Conservation (phyloP, 805 yeast species). For the Ogataea paraovalis region DNA sequence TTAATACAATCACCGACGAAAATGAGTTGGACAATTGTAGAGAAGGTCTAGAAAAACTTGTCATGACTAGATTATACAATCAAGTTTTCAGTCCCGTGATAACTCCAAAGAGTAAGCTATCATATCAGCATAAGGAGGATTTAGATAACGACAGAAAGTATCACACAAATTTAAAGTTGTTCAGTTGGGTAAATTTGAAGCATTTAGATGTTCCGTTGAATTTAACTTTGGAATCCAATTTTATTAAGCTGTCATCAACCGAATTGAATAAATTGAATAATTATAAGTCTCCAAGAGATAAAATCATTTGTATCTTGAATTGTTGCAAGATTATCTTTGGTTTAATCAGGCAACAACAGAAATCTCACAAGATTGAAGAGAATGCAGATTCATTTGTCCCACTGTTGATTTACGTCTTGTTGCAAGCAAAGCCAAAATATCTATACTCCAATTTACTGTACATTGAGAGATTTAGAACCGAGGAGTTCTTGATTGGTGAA, state of each 20-base stretch:
- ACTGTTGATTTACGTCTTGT: slow-evolving; percentile 68
- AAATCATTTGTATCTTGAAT: slow-evolving; percentile 84
- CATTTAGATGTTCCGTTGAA: slow-evolving; percentile 73
- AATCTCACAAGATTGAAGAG: slow-evolving; percentile 49
- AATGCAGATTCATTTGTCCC: slow-evolving; percentile 97
- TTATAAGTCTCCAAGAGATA: slow-evolving; percentile 92
- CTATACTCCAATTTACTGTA: slow-evolving; percentile 78
- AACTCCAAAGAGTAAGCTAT: slow-evolving; percentile 38
- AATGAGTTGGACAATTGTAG: slow-evolving; percentile 64
- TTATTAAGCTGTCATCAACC: slow-evolving; percentile 59
- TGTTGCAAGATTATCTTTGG: slow-evolving; percentile 93
- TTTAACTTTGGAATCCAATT: slow-evolving; percentile 45
- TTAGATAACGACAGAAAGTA: slow-evolving; percentile 63
- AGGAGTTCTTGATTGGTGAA: slow-evolving; percentile 78
- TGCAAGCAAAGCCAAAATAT: slow-evolving; percentile 61
- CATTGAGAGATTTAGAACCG: slow-evolving; percentile 79
- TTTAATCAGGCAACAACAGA: slow-evolving; percentile 56
- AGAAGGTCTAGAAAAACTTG: slow-evolving; percentile 89
- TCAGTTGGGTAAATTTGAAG: slow-evolving; percentile 59
- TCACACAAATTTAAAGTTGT: slow-evolving; percentile 30
- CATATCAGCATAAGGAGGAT: slow-evolving; percentile 59
- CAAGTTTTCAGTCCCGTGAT: slow-evolving; percentile 71
- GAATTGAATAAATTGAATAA: slow-evolving; percentile 77
- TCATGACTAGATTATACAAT: slow-evolving; percentile 81
- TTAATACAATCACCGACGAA: slow-evolving; percentile 55